Base-by-base conservation (phyloP, 331 rosid genomes). In the Acacia pycnantha region DNA sequence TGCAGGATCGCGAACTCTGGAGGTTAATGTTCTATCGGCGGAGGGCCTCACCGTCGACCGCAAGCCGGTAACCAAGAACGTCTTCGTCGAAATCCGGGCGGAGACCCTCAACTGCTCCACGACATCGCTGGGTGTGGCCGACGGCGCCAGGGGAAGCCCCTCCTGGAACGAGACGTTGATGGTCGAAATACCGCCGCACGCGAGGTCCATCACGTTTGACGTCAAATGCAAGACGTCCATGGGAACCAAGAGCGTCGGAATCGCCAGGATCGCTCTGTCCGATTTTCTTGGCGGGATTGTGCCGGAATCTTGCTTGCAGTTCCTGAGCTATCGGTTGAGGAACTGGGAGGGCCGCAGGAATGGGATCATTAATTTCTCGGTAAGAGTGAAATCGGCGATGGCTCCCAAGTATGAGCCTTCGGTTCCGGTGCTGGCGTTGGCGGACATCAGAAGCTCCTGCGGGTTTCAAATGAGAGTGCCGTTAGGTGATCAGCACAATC, bases 291-390 rank as follows among this genome's bases (percentile, higher is more conserved):
- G 90, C 0, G 91, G 87, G 1, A 81, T 51, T 0, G 59, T 84
- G 48, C 90, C 94, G 9, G 91, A 84, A 29, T 58, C 68, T 40
- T 64, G 84, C 72, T 24, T 85, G 87, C 95, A 89, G 68, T 85
- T 85, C 50, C 59, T 90, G 87, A 94, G 97, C 40, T 94, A 90
- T 35, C 80, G 95, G 73, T 26, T 94, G 84, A 87, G 94, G 79
- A 86, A 90, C 12, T 53, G 69, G 37, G 81, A 79, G 24, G 97
- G 98, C 1, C 81, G 82, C 56, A 82, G 87, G 48, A 94, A 84
- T n/a, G 94, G 98, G 33, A 87, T 94, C 68, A 15, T 94, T 15
- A 88, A 92, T 29, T 80, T 94, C 15, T 90, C 97, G 1, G 92
- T 89, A n/a, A 88, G 84, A 81, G 84, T 53, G 26, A 71, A 44